A percentile compares a stretch with the other conserved stretches of the same genome.
phyloP scores from a whole-genome alignment of 2,329 filamentous ascomycete genomes.

The Cercospora sesami region DNA sequence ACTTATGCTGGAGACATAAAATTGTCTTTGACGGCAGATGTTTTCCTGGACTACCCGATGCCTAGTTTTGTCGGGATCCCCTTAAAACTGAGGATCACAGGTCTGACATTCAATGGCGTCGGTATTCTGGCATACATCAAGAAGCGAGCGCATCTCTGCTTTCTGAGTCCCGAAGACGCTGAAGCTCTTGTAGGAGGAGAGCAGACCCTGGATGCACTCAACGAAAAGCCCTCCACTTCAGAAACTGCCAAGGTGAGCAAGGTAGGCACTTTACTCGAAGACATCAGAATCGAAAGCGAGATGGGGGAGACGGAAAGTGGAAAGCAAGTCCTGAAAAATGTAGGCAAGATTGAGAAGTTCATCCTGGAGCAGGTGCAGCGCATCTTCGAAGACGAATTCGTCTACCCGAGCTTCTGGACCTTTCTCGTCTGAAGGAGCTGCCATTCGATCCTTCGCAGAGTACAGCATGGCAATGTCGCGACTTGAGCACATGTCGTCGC shows the following conservation, averaged over 20 bases:
- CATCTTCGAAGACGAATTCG: slow-evolving; percentile 98
- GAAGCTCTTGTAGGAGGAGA: slow-evolving; percentile 60
- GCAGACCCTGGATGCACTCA: slow-evolving; percentile 37
- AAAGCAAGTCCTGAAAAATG: slow-evolving; percentile 95
- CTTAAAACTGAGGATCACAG: slow-evolving; percentile 90
- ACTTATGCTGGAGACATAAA: slow-evolving; percentile 84
- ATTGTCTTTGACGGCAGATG: slow-evolving; percentile 88
- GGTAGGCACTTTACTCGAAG: slow-evolving; percentile 74
- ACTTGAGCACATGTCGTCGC: background rate
- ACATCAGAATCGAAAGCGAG: slow-evolving; percentile 95
- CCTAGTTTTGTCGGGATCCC: slow-evolving; percentile 96
- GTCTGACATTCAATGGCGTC: slow-evolving; percentile 90
- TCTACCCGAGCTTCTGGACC: slow-evolving; percentile 98
- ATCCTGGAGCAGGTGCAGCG: slow-evolving; percentile 92
- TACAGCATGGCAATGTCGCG: background rate
- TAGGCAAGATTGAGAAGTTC: slow-evolving; percentile 97
- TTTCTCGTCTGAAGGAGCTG: slow-evolving; percentile 65
- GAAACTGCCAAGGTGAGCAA: slow-evolving; percentile 25
- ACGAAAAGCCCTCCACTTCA: slow-evolving; percentile 25
- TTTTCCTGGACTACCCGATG: slow-evolving; percentile 96
- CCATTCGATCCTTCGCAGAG: background rate
- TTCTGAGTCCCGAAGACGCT: slow-evolving; percentile 88
- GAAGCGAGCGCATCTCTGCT: slow-evolving; percentile 88
- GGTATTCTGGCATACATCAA: slow-evolving; percentile 90
- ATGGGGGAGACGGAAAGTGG: slow-evolving; percentile 89